Evolutionary conservation across 2,329 filamentous ascomycete genomes (phyloP).

Genomic region (Colletotrichum sp.): DNA sequence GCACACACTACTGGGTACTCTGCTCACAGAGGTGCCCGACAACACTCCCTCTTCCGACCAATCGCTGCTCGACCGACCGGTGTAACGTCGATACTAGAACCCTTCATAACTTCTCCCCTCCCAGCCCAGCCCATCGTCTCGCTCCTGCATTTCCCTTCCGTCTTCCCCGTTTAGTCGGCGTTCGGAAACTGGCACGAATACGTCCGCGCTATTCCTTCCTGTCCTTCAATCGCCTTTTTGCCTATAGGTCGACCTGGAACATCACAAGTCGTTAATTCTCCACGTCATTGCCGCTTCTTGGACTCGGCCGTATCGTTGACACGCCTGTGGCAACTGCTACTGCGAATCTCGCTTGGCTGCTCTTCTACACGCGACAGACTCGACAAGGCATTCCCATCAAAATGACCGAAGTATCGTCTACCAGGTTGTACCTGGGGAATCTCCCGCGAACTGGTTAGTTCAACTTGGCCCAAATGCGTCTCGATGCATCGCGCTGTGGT

Average conservation of each 20-base stretch:
- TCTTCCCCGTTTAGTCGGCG: not conserved
- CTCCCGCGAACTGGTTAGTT: conserved; percentile 91
- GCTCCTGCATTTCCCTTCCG: not conserved
- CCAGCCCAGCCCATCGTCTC: not conserved
- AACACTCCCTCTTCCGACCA: not conserved
- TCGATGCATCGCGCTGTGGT: not conserved
- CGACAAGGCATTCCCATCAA: conserved; percentile 32
- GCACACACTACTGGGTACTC: not conserved
- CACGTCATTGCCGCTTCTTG: not conserved
- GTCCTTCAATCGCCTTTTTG: not conserved
- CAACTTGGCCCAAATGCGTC: conserved; percentile 14
- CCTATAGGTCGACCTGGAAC: not conserved
- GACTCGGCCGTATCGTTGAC: not conserved
- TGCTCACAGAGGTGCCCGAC: not conserved
- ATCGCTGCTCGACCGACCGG: not conserved
- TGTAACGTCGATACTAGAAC: not conserved
- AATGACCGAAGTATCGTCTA: conserved; percentile 91
- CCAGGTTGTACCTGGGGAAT: conserved; percentile 96
- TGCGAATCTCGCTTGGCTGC: not conserved
- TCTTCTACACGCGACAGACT: not conserved
- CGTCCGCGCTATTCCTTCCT: not conserved
- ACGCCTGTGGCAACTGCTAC: not conserved
- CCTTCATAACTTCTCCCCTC: not conserved
- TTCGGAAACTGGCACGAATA: not conserved
- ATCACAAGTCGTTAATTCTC: not conserved